Evolutionary conservation across 352 stramenopile genomes (phyloP).

Genomic region (Phytophthora ramorum): DNA sequence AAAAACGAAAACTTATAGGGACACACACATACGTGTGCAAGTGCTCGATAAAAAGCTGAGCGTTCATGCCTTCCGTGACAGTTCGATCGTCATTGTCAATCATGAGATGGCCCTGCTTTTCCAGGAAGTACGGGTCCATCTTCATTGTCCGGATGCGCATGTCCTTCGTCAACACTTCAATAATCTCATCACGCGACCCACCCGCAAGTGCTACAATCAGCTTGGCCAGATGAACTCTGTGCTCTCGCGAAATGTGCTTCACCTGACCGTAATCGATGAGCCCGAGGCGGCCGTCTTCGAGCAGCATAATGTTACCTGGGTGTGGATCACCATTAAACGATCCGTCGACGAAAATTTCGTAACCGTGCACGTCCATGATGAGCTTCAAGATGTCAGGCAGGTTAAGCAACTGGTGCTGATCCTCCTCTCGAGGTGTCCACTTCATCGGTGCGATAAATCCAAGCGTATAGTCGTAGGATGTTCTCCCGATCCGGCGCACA

Average conservation of each 20-base stretch:
- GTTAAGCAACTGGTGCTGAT: conserved; percentile 73
- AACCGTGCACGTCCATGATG: conserved; percentile 91
- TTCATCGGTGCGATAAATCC: conserved; percentile 71
- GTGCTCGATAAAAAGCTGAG: conserved; percentile 87
- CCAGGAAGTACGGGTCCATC: conserved; percentile 83
- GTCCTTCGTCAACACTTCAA: conserved; percentile 74
- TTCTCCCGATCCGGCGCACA: conserved; percentile 42
- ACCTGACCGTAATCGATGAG: conserved; percentile 95
- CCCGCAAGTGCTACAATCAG: conserved; percentile 87
- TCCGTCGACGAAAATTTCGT: conserved; percentile 94
- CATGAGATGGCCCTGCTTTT: conserved; percentile 86
- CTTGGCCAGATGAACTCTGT: conserved; percentile 77
- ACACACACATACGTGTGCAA: conserved; percentile 71
- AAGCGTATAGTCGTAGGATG: conserved; percentile 88
- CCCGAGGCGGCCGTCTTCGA: conserved; percentile 89
- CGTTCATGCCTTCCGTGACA: conserved; percentile 86
- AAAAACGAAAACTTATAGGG: not conserved
- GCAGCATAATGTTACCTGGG: conserved; percentile 92
- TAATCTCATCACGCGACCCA: conserved; percentile 76
- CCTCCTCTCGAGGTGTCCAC: conserved; percentile 42
- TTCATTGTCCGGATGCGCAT: conserved; percentile 82
- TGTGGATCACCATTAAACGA: conserved; percentile 94
- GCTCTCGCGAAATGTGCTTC: conserved; percentile 80
- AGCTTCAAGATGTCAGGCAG: conserved; percentile 86
- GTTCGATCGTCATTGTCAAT: conserved; percentile 87